Conservation (phyloP, 1,284 basidiomycete genomes). For the Puccinia hordei region DNA sequence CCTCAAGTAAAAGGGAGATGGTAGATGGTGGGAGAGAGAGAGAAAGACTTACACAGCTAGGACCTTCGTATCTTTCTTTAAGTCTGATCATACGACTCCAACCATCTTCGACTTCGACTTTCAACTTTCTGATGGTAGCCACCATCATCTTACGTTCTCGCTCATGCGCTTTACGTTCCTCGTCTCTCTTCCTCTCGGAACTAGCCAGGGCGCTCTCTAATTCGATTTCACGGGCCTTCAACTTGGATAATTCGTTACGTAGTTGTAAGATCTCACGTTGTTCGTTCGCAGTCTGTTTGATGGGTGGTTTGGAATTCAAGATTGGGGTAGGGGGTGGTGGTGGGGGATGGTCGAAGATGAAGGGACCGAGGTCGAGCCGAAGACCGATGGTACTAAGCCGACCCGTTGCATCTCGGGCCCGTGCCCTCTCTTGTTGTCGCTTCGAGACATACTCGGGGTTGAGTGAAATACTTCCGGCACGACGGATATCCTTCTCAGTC, state of each 20-base stretch:
- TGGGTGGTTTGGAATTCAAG: background rate
- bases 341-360: background rate
- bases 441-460: constrained; percentile 20
- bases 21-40: background rate
- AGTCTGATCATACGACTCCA: constrained; percentile 27
- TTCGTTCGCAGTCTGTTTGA: background rate
- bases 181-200: constrained; percentile 21
- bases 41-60: constrained; percentile 2
- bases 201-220: background rate
- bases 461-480: background rate
- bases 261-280: constrained; percentile 5
- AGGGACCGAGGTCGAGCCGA: background rate
- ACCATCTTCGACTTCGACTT: constrained; percentile 27
- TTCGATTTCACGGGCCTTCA: background rate
- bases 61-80: constrained; percentile 28
- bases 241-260: background rate
- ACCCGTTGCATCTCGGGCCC: constrained; percentile 23
- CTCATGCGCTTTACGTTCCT: constrained; percentile 16
- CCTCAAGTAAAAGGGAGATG: background rate
- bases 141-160: constrained; percentile 14
- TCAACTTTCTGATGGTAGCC: constrained; percentile 19
- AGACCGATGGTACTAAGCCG: constrained; percentile 27
- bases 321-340: background rate
- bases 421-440: constrained; percentile 13
- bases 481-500: constrained; percentile 18